These are phyloP conservation scores for Acorus calamus DNA, from an alignment of 106 monocot species.

Conservation along the genomic window DNA sequence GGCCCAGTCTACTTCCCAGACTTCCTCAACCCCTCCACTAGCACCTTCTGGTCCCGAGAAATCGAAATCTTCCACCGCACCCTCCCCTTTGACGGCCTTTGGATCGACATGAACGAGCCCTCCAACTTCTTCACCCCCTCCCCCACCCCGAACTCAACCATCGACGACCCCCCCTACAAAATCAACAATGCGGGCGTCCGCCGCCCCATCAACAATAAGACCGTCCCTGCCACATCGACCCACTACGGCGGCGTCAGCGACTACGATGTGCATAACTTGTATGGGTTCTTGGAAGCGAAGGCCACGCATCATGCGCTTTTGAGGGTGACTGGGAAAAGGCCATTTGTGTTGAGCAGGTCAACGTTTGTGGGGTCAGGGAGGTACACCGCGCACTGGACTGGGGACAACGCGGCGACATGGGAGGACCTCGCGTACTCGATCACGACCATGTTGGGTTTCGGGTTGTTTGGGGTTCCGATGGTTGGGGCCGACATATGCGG, in stretches of 20 bases:
- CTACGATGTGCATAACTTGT: conserved; percentile 66
- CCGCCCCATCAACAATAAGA: conserved; percentile 24
- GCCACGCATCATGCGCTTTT: conserved; percentile 41
- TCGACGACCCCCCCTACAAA: conserved; percentile 54
- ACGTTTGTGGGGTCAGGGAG: conserved; percentile 67
- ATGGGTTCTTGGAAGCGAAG: conserved; percentile 44
- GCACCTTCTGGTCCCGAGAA: conserved; percentile 44
- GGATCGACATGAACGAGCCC: conserved; percentile 88
- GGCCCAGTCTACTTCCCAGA: conserved; percentile 65
- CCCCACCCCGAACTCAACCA: conserved; percentile 10
- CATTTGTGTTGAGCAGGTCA: conserved; percentile 59
- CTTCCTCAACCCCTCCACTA: conserved; percentile 46
- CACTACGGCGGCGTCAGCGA: conserved; percentile 59
- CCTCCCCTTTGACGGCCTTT: conserved; percentile 59
- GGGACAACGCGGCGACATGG: conserved; percentile 61
- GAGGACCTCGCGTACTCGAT: conserved; percentile 58
- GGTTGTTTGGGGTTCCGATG: conserved; percentile 79
- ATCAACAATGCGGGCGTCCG: conserved; percentile 43
- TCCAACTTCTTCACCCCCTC: conserved; percentile 53
- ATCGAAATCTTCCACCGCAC: conserved; percentile 39
- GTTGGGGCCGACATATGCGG: conserved; percentile 79
- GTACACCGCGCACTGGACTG: conserved; percentile 59
- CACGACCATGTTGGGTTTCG: conserved; percentile 42
- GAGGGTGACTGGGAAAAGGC: conserved; percentile 33
- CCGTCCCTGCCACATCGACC: conserved; percentile 36